Percentiles rank a stretch among this genome's conserved stretches.
These are phyloP conservation scores for Penicillium polonicum DNA, from an alignment of 2,329 filamentous ascomycete species.

Conservation along the genomic window DNA sequence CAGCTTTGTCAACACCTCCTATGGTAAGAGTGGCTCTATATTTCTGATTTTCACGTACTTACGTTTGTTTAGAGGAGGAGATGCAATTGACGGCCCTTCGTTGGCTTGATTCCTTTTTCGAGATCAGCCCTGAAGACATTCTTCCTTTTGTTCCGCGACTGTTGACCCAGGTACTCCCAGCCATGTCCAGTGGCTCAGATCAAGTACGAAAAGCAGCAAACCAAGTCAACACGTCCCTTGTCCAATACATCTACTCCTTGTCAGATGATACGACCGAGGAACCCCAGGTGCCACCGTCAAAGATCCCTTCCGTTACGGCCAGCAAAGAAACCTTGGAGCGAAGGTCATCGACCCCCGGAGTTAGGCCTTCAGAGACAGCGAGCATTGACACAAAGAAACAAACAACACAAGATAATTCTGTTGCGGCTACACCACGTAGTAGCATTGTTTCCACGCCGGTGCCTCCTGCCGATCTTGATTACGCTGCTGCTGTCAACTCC, in stretches of 20 bases:
- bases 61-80: constrained; percentile 68
- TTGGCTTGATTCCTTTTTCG: constrained; percentile 95
- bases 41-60: constrained; percentile 30
- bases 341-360: constrained; percentile 44
- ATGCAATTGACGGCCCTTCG: constrained; percentile 85
- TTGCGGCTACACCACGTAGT: constrained; percentile 48
- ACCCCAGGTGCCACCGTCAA: constrained; percentile 33
- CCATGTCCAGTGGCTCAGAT: constrained; percentile 89
- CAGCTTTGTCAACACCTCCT: constrained; percentile 77
- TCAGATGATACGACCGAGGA: constrained; percentile 64
- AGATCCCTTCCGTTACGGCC: constrained; percentile 41
- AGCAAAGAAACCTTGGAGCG: constrained; percentile 41
- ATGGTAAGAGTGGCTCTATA: constrained; percentile 53
- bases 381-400: constrained; percentile 33
- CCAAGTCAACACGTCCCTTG: constrained; percentile 83
- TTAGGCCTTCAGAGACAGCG: constrained; percentile 30
- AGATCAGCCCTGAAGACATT: constrained; percentile 96
- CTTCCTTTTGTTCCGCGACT: constrained; percentile 91
- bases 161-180: constrained; percentile 85
- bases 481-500: constrained; percentile 89
- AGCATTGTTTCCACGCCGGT: constrained; percentile 47
- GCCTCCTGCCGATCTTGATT: constrained; percentile 72
- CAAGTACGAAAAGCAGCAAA: constrained; percentile 84
- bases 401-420: constrained; percentile 28
- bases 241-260: constrained; percentile 91